Evolutionary conservation across 805 yeast genomes (phyloP), one percentile per base, ranked within the genome.

Genomic region (Hanseniaspora singularis): DNA sequence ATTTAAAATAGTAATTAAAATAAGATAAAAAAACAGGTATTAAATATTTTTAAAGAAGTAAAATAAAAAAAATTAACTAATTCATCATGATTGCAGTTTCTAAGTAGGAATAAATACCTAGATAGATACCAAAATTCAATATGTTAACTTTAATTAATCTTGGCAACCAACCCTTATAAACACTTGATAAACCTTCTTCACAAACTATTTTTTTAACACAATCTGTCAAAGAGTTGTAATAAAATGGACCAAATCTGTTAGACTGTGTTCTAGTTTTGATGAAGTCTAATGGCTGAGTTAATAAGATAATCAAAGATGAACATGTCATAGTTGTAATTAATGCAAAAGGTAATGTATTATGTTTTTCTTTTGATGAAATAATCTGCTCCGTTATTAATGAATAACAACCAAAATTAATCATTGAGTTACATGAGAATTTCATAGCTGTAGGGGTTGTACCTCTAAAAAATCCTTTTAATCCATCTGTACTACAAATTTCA

Each of bases 61-160:
- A 14, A 56, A 56, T 32, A 57, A 55, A 24, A 46, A 41, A 46
- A 51, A 52, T 53, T 14, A 48, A 26, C n/a, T 10, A 42, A 20
- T 42, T 42, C 47, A 42, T 19, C 30, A 24, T 42, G 4, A 42
- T 36, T 15, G 60, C 39, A 38, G 66, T 68, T 54, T 77, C 80
- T 9, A 75, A 70, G 51, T 67, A 63, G 51, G 73, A 79, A 58
- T 81, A 82, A 16, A 79, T 72, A 14, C 75, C 67, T 49, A 83
- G 71, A 2, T 85, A 73, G 10, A 83, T 69, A 20, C 83, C 81
- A 20, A 92, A 86, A 33, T 80, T 75, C 15, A 79, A 66, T 15
- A 48, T 48, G 51, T 84, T 74, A 8, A 82, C 80, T 56, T 81
- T 80, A 43, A 81, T 64, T 43, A 81, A 69, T 51, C 94, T 65